Evolutionary conservation across 2,329 filamentous ascomycete species (phyloP), one percentile per base, ranked within the genome.

Genomic region (Xylariales sp.): DNA sequence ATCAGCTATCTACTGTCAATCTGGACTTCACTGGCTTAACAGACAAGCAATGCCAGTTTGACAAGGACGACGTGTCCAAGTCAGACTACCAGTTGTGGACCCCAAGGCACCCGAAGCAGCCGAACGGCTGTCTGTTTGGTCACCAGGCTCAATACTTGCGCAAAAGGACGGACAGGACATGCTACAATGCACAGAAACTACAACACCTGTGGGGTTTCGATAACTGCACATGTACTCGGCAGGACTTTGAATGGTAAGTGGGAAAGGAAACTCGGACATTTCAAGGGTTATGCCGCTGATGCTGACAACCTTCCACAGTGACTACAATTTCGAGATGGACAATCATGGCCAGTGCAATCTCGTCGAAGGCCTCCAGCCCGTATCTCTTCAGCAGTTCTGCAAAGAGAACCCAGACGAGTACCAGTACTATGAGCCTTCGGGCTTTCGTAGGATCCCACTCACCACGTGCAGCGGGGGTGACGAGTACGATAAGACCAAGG

Each of bases 241-340:
- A 80, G 44, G 93, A 98, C 65, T 98, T 84, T 60, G 93, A 98
- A 74, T 98, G 93, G 86, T 90, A 68, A 68, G 81, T 66, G n/a
- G n/a, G n/a, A n/a, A n/a, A n/a, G n/a, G n/a, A n/a, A n/a, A n/a
- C n/a, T n/a, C n/a, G n/a, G n/a, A n/a, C n/a, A n/a, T n/a, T n/a
- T n/a, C n/a, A n/a, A n/a, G n/a, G n/a, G n/a, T n/a, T n/a, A n/a
- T n/a, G n/a, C n/a, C n/a, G n/a, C n/a, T n/a, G n/a, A n/a, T n/a
- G n/a, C n/a, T n/a, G n/a, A n/a, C 65, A 52, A 65, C 49, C 14
- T 25, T 12, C 24, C 5, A 20, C 50, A 93, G 88, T 65, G 91
- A 94, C 60, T 98, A 88, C 73, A 98, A 98, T 64, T 98, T 80
- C 63, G 83, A 97, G 60, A 79, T 86, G 34, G 79, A 86, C 61